Evolutionary conservation across 2,329 filamentous ascomycete species (phyloP).

Genomic region (Paracoccidioides lutzii): DNA sequence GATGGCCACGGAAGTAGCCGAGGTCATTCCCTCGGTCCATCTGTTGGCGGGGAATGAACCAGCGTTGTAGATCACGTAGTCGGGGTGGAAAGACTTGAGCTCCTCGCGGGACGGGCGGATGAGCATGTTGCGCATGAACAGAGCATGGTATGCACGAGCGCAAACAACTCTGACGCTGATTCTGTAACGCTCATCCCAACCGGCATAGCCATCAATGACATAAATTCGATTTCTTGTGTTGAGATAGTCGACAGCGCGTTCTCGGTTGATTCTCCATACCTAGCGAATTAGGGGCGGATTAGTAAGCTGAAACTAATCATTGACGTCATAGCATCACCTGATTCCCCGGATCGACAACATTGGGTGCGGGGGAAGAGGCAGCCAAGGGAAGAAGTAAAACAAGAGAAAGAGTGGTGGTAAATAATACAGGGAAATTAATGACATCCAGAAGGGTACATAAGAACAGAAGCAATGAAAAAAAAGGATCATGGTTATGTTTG

Average conservation of each 20-base stretch:
- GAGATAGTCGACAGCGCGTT: slow-evolving; percentile 96
- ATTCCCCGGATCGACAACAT: too few relatives aligned
- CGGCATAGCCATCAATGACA: slow-evolving; percentile 91
- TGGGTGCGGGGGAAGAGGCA: too few relatives aligned
- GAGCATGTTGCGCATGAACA: slow-evolving; percentile 99
- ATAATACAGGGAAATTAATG: too few relatives aligned
- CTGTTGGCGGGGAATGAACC: slow-evolving; percentile 97
- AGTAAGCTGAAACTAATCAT: slow-evolving; percentile 11
- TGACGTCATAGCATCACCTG: slow-evolving; percentile 22
- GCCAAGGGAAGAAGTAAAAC: too few relatives aligned
- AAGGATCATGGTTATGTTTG: too few relatives aligned
- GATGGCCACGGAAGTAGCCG: slow-evolving; percentile 91
- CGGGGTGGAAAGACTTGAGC: slow-evolving; percentile 93
- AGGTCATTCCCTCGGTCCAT: slow-evolving; percentile 97
- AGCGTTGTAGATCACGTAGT: slow-evolving; percentile 99
- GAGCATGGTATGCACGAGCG: slow-evolving; percentile 95
- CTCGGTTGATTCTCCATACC: slow-evolving; percentile 99
- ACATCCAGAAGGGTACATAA: too few relatives aligned
- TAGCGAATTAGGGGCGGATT: slow-evolving; percentile 32
- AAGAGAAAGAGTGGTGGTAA: too few relatives aligned
- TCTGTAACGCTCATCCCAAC: slow-evolving; percentile 97
- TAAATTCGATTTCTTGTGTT: slow-evolving; percentile 99
- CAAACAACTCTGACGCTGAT: slow-evolving; percentile 97
- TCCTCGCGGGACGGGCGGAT: slow-evolving; percentile 86
- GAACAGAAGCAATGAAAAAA: too few relatives aligned